Base-by-base conservation (phyloP, 768 basidiomycete species). In the Cystobasidium onofrii region DNA sequence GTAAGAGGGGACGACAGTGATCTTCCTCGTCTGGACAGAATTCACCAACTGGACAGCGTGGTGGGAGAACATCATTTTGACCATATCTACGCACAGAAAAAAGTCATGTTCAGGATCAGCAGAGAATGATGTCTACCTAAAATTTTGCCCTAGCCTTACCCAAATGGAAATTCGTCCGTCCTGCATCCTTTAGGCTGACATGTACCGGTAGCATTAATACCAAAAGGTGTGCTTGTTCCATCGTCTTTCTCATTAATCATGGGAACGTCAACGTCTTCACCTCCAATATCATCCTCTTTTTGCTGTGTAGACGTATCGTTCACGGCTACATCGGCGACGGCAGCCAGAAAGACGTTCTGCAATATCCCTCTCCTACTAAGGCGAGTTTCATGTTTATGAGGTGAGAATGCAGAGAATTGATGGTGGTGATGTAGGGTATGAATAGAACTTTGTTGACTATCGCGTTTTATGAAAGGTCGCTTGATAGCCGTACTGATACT, bases 1-100 rank as follows among this genome's bases (percentile, higher is more conserved):
- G 70, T 18, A 89, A 82, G 39, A 88, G 76, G 4, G 81, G 75
- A 78, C 88, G 85, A 82, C 91, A 94, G 9, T 80, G 82, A 76
- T 87, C 87, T 74, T 86, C 86, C 82, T 92, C 92, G 78, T 93
- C 91, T 0, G 90, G 90, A 80, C 91, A 93, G 80, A 92, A 93
- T 78, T 86, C 79, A 23, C 86, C 88, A 36, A 77, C 76, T 9
- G 82, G 79, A 78, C 91, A 93, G 76, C 86, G 84, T 13, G 84
- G 82, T 0, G 91, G 91, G 23, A 90, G 78, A 29, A 78, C 72
- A 9, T 77, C 64, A 46, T 36, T 74, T 17, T 62, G 64, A 25
- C 64, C 55, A 39, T 76, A 76, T 17, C 75, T 76, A 73, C 60
- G 52, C n/a, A n/a, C n/a, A n/a, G n/a, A n/a, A n/a, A 63, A 25